Percentiles rank a stretch among this genome's conserved stretches.
Evolutionary conservation across 371 early-diverging fungal species (phyloP).

Genomic region (Apophysomyces variabilis): DNA sequence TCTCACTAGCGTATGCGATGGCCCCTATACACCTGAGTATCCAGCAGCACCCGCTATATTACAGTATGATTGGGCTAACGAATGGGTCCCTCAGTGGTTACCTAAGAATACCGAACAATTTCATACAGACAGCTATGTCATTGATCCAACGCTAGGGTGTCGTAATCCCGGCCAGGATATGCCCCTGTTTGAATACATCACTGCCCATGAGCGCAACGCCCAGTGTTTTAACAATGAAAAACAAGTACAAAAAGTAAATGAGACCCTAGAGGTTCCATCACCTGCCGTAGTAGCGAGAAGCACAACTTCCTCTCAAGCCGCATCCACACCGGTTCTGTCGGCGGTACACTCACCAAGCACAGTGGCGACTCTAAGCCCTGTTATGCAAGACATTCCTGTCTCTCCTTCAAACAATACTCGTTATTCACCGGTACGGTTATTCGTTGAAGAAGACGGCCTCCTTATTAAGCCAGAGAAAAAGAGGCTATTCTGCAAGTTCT

Average conservation of each 20-base stretch:
- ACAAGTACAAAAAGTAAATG: not conserved
- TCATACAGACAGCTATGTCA: not conserved
- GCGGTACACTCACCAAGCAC: conserved; percentile 2
- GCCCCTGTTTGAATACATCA: not conserved
- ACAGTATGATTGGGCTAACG: not conserved
- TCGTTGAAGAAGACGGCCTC: not conserved
- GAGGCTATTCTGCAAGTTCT: not conserved
- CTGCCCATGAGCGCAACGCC: not conserved
- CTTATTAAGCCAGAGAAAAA: not conserved
- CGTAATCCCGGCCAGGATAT: not conserved
- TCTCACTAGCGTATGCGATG: not conserved
- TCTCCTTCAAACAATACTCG: not conserved
- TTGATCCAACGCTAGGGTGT: not conserved
- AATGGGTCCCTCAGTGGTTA: not conserved
- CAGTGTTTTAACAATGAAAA: not conserved
- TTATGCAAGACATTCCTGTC: not conserved
- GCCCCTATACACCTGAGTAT: not conserved
- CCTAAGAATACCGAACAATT: not conserved
- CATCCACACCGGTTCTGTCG: not conserved
- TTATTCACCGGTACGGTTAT: not conserved
- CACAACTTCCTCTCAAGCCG: not conserved
- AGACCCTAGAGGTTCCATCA: not conserved
- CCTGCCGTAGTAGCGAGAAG: not conserved
- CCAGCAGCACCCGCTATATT: not conserved
- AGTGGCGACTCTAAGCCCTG: conserved; percentile 1